Evolutionary conservation across 2,329 filamentous ascomycete genomes (phyloP).

Genomic region (Coniochaeta hoffmannii): DNA sequence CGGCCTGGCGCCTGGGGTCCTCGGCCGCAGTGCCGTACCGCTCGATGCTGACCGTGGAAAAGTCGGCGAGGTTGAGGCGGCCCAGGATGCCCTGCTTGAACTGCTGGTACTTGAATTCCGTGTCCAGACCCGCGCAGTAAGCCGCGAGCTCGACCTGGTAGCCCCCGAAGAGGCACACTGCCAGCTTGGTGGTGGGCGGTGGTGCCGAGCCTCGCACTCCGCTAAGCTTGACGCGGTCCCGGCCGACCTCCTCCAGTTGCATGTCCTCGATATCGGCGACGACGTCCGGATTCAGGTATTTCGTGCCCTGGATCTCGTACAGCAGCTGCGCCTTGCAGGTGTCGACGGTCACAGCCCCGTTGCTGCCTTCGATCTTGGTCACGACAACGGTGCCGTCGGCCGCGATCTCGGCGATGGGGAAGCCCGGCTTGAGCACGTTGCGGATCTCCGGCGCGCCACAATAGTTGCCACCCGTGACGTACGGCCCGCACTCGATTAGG

Average conservation of each 20-base stretch:
- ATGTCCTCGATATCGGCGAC: constrained; percentile 23
- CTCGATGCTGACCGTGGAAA: constrained; percentile 20
- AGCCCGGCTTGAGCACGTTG: constrained; percentile 32
- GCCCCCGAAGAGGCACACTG: constrained; percentile 27
- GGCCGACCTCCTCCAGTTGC: constrained; percentile 35
- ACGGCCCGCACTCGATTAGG: constrained; percentile 35
- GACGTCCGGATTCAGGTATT: constrained; percentile 27
- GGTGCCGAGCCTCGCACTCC: constrained; percentile 30
- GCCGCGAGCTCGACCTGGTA: constrained; percentile 26
- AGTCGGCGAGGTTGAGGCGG: constrained; percentile 15
- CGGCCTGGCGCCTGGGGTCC: constrained; percentile 22
- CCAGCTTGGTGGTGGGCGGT: constrained; percentile 30
- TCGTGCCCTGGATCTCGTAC: constrained; percentile 27
- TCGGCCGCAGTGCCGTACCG: constrained; percentile 17
- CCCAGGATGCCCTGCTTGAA: constrained; percentile 18
- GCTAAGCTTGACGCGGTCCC: constrained; percentile 23
- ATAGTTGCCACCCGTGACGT: constrained; percentile 24
- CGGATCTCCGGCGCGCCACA: constrained; percentile 30
- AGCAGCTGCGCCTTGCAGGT: constrained; percentile 22
- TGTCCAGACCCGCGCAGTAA: constrained; percentile 15
- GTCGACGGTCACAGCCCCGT: constrained; percentile 24
- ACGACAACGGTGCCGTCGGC: constrained; percentile 32
- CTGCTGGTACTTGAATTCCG: constrained; percentile 19
- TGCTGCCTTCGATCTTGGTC: constrained; percentile 31
- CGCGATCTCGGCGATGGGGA: constrained; percentile 37